Base-by-base conservation (phyloP, 768 basidiomycete genomes). In the Gymnopilus junonius region DNA sequence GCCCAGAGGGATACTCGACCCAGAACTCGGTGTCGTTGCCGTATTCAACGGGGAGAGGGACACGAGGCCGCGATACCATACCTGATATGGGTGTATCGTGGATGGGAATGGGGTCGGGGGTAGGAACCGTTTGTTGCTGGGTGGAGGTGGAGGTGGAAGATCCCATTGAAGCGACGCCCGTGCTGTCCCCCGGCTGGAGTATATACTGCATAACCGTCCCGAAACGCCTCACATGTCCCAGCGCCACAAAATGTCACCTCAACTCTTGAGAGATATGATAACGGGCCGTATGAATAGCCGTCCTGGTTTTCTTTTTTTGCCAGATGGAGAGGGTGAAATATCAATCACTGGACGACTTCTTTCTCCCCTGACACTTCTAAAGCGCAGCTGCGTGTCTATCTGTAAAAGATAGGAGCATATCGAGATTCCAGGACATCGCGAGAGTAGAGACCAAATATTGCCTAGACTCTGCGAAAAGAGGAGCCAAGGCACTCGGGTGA, bases 1-100 rank as follows among this genome's bases (percentile, higher is more conserved):
- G 79, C 0, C 88, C 88, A 8, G 81, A 80, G 12, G 88, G 86
- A 69, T 88, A 90, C 72, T 90, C 89, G 27, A 87, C 84, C 89
- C 88, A 90, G 73, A 87, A 90, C 12, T 78, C 80, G 3, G 76
- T 73, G 25, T 79, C 75, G 68, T 82, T 83, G 32, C 88, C 89
- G 66, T 85, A 88, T 71, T 87, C 82, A 3, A 75, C 78, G 15
- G 85, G 75, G 34, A 70, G 61, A 11, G 76, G 66, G 53, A 88
- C 81, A 37, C 61, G 76, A 17, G 86, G 84, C 56, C 81, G 81
- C 54, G 77, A 69, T 53, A 77, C 71, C 82, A 86, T 85, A 59
- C 78, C 79, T 58, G 75, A 73, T 57, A 80, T 80, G 14, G 77
- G 80, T 10, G 77, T 76, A 65, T 80, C 75, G 78, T 78, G 72